A percentile compares a stretch with the other conserved stretches of the same genome.
Conservation (phyloP, 2,329 filamentous ascomycete species). For the Sclerotinia sclerotiorum region DNA sequence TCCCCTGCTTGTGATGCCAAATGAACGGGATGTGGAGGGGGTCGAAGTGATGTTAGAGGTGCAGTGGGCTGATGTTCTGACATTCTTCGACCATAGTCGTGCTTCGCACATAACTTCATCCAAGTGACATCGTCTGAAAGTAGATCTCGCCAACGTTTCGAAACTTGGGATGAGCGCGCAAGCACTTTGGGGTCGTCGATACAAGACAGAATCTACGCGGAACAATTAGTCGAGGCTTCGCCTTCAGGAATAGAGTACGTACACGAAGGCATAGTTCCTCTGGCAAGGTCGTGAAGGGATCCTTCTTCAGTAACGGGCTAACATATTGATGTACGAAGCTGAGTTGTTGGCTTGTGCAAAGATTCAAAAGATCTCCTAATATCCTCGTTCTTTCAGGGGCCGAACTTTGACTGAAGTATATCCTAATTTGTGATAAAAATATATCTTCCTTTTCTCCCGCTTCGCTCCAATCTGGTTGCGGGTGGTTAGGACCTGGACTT, state of each 20-base stretch:
- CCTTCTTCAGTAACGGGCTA: constrained; percentile 89
- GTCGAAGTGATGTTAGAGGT: constrained; percentile 32
- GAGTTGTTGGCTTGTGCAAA: constrained; percentile 92
- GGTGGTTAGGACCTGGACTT: constrained; percentile 61
- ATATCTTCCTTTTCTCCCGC: constrained; percentile 79
- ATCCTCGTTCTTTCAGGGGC: constrained; percentile 75
- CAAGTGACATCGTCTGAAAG: constrained; percentile 96
- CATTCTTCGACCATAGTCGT: constrained; percentile 71
- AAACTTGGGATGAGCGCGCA: constrained; percentile 93
- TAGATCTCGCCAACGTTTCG: constrained; percentile 86
- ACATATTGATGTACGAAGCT: constrained; percentile 97
- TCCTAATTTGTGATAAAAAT: constrained; percentile 74
- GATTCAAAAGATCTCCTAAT: constrained; percentile 83
- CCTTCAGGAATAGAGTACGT: constrained; percentile 42
- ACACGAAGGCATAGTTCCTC: constrained; percentile 90
- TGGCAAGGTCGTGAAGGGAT: constrained; percentile 88
- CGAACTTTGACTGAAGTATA: constrained; percentile 76
- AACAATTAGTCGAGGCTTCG: constrained; percentile 24
- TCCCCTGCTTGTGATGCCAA: constrained; percentile 23
- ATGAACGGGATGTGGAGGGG: constrained; percentile 38
- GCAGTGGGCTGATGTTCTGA: constrained; percentile 43
- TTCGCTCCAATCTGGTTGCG: constrained; percentile 71
- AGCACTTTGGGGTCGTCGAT: constrained; percentile 96
- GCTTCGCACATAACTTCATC: constrained; percentile 96
- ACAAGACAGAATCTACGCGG: constrained; percentile 78